Evolutionary conservation across 805 yeast genomes (phyloP).

Genomic region (Phaffomyces thermotolerans): DNA sequence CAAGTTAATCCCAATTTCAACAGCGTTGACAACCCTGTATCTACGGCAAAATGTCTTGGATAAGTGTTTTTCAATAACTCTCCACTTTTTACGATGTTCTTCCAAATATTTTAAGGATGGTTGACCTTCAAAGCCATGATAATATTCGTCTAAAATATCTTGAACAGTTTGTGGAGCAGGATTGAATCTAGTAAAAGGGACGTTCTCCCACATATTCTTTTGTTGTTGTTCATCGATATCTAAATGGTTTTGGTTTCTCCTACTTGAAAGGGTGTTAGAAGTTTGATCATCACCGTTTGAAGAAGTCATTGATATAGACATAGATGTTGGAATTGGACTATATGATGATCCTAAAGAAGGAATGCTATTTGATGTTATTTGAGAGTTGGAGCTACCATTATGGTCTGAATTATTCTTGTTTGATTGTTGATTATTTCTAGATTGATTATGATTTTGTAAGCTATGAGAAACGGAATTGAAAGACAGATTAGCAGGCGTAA

Average conservation of each 20-base stretch:
- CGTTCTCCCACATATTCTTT: slow-evolving; percentile 15
- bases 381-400: background rate
- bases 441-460: too few species aligned
- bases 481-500: too few species aligned
- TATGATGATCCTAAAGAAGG: slow-evolving; percentile 2
- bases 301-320: background rate
- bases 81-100: slow-evolving; percentile 23
- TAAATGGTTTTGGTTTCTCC: too few species aligned
- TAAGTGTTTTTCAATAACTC: slow-evolving; percentile 21
- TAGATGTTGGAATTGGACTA: slow-evolving; percentile 4
- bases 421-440: background rate
- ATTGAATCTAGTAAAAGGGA: slow-evolving; percentile 17
- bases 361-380: background rate
- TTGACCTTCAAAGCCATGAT: slow-evolving; percentile 22
- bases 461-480: too few species aligned
- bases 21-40: slow-evolving; percentile 21
- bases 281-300: too few species aligned
- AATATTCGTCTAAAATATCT: slow-evolving; percentile 23
- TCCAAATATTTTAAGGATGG: slow-evolving; percentile 23
- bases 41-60: slow-evolving; percentile 23
- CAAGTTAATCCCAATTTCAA: slow-evolving; percentile 18
- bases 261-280: too few species aligned
- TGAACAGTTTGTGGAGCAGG: slow-evolving; percentile 22
- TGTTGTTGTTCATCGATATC: slow-evolving; percentile 6
- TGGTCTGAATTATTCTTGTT: background rate